Evolutionary conservation across 441 rosid genomes (phyloP), one percentile per base, ranked within the genome.

Genomic region (Macaranga tanarius): DNA sequence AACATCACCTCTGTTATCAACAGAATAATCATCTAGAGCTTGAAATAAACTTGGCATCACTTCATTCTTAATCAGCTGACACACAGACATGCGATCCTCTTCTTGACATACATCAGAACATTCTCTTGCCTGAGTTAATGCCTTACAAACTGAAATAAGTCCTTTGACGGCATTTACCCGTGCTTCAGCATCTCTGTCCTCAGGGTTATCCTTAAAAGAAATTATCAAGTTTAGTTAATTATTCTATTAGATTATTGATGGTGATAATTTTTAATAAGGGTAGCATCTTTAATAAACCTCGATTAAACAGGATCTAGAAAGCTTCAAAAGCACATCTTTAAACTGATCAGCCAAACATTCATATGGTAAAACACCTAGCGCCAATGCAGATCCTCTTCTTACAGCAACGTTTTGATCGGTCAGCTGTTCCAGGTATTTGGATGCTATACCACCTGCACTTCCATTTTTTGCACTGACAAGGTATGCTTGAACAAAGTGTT

Each of bases 121-220:
- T 76, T 80, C 79, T 78, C 79, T 83, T 69, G 77, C 73, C 75
- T 76, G 83, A 76, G 87, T 86, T 76, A 93, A 83, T 58, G 97
- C 91, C 82, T 87, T 88, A 76, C 97, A 95, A 42, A 91, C 95
- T 20, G 90, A 84, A 67, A 88, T 75, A 64, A 93, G 95, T 81
- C 98, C 99, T 79, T 83, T 91, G 73, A 95, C 90, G 73, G 99
- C 92, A 86, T 91, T 93, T 75, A 89, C 90, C 47, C 98, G 87
- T 71, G 99, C 98, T 85, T 95, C 98, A 75, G 89, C 95, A 87
- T 95, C 98, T 82, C 99, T 89, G 72, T 89, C 92, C 73, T 95
- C 98, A 50, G 92, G 92, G 73, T 89, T 89, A 71, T 78, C 92
- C 99, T 93, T 90, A 73, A 76, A 45, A 67, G 16, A 71, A 76